Percentiles rank a stretch among this genome's conserved stretches.
phyloP scores from a whole-genome alignment of 805 yeast species.

The Candida germanica region DNA sequence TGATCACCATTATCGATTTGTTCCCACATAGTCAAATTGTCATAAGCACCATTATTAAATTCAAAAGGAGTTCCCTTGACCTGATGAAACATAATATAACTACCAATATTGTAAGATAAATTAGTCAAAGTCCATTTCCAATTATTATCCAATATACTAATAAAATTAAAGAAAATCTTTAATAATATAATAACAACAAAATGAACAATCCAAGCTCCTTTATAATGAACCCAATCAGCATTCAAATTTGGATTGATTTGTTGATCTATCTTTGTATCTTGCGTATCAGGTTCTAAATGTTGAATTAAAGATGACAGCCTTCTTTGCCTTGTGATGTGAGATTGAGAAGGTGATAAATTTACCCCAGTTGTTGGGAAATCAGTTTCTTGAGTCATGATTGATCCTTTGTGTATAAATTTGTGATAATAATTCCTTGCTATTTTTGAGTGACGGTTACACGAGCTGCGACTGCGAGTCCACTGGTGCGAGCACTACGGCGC shows the following conservation, averaged over 20 bases:
- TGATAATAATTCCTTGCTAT: constrained; percentile 1
- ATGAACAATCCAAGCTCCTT: constrained; percentile 96
- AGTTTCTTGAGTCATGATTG: constrained; percentile 2
- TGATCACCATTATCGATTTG: constrained; percentile 95
- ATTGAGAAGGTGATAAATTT: constrained; percentile 23
- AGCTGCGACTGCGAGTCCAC: constrained; percentile 3
- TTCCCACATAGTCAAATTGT: constrained; percentile 97
- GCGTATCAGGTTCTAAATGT: constrained; percentile 88
- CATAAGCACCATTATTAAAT: constrained; percentile 94
- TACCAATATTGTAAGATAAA: constrained; percentile 83
- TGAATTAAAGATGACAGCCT: constrained; percentile 87
- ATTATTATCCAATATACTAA: constrained; percentile 79
- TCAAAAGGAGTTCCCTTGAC: constrained; percentile 98
- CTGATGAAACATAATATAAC: constrained; percentile 93
- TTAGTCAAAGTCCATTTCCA: constrained; percentile 94
- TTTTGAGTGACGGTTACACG: constrained; percentile 9
- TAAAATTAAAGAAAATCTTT: constrained; percentile 71
- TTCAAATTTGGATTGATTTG: constrained; percentile 83
- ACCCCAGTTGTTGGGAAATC: constrained; percentile 12
- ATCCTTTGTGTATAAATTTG: no score
- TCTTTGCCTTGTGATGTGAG: constrained; percentile 43
- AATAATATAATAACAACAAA: constrained; percentile 74
- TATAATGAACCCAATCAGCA: constrained; percentile 93
- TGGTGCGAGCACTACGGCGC: no score
- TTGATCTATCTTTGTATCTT: constrained; percentile 91